Conservation (phyloP, 2,329 filamentous ascomycete species). For the Elsinoe australis region DNA sequence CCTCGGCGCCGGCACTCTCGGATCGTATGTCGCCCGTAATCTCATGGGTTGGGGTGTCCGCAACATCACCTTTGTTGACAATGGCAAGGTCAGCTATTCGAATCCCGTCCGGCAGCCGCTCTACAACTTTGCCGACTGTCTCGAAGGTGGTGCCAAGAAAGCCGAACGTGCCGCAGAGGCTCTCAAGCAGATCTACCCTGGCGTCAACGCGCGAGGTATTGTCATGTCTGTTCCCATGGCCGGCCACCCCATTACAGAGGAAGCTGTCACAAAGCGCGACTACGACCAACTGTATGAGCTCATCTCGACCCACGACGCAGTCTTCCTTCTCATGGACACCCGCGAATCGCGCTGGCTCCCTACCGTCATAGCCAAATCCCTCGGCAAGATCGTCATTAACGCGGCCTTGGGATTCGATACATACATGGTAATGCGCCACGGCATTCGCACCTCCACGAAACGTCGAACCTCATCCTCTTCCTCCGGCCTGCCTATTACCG, state of each 20-base stretch:
- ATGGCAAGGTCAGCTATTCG: conserved; percentile 85
- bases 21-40: conserved; percentile 86
- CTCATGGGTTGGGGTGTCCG: conserved; percentile 92
- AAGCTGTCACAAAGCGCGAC: conserved; percentile 60
- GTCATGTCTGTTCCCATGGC: conserved; percentile 89
- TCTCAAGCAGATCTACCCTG: conserved; percentile 79
- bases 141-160: conserved; percentile 76
- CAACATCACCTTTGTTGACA: conserved; percentile 94
- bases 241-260: conserved; percentile 76
- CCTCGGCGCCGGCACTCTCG: conserved; percentile 84
- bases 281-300: conserved; percentile 67
- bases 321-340: conserved; percentile 96
- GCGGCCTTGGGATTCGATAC: conserved; percentile 94
- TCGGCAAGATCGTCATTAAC: conserved; percentile 92
- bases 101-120: conserved; percentile 93
- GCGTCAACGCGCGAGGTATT: conserved; percentile 73
- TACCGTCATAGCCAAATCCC: conserved; percentile 89
- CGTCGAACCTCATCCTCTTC: conserved; percentile 21
- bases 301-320: conserved; percentile 76
- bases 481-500: conserved; percentile 16
- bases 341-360: conserved; percentile 91
- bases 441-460: conserved; percentile 44
- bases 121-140: conserved; percentile 82
- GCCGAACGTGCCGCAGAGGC: conserved; percentile 72
- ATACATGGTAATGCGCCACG: conserved; percentile 95